Percentiles rank a stretch among this genome's conserved stretches.
Conservation (phyloP, 371 early-diverging fungal species). For the Batkoa obscura region DNA sequence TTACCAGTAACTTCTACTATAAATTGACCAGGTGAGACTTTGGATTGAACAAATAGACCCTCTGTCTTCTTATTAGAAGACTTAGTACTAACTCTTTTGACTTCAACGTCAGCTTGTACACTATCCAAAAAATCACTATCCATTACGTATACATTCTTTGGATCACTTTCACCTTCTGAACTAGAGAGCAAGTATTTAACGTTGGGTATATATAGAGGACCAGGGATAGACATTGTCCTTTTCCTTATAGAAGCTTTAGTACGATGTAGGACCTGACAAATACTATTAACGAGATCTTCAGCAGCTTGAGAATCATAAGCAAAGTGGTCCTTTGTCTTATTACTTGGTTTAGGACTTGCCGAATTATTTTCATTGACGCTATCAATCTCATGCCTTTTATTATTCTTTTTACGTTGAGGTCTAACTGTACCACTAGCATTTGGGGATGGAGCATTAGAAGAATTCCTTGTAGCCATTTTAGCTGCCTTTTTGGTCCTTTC, state of each 20-base stretch:
- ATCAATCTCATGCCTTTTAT: not conserved
- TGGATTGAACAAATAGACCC: constrained; percentile 51
- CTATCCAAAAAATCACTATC: constrained; percentile 16
- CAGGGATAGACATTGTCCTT: no score
- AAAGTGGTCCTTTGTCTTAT: no score
- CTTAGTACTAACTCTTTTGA: constrained; percentile 3
- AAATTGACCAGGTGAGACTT: constrained; percentile 31
- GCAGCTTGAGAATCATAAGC: constrained; percentile 14
- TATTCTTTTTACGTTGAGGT: not conserved
- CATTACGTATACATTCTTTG: constrained; percentile 11
- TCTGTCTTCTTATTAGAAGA: constrained; percentile 7
- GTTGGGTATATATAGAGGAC: no score
- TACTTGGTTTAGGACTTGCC: no score
- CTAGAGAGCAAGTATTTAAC: constrained; percentile 5
- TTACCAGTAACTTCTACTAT: constrained; percentile 57
- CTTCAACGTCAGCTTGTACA: constrained; percentile 6
- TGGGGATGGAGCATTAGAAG: constrained; percentile 4
- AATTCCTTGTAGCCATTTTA: not conserved
- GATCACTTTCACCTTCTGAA: constrained; percentile 9
- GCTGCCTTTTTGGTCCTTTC: not conserved
- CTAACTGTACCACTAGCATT: not conserved
- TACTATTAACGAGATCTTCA: constrained; percentile 11
- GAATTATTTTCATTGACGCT: not conserved
- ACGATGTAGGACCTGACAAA: not conserved
- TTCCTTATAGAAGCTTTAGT: not conserved